Evolutionary conservation across 768 basidiomycete species (phyloP), one percentile per base, ranked within the genome.

Genomic region (Coprinopsis sp.): DNA sequence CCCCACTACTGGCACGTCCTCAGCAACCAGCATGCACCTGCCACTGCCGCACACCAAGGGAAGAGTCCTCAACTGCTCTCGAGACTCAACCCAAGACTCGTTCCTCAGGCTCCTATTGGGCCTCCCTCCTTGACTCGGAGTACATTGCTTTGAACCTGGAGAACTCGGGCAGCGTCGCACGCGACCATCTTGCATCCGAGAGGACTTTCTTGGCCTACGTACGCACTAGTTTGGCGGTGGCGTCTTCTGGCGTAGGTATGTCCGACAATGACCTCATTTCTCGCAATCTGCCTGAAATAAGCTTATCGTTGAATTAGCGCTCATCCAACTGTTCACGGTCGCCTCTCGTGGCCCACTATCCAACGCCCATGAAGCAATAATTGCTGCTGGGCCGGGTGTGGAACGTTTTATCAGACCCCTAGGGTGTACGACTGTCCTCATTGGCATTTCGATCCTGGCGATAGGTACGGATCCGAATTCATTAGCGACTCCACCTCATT

Each of bases 101-200:
- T 10, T 19, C 34, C n/a, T 33, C 23, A 33, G n/a, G 18, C 6
- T 31, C 42, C 12, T 25, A 23, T 3, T 25, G 22, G 19, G 31
- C 29, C 38, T 40, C 46, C 12, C 18, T 33, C 8, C 31, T 37
- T 6, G 27, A 30, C 11, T n/a, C 43, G 23, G 50, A 50, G 11
- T 45, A 44, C 23, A 37, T 56, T 33, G 59, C 58, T 16, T 54
- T 73, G 46, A 59, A 65, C 1, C 63, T 83, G 25, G 72, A 80
- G 56, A 83, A 83, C 57, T 70, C 71, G 18, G 81, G 81, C 7
- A 81, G 75, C 51, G 78, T 80, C 2, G 81, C 81, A 6, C 71
- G 81, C 8, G 81, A 84, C 53, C 81, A 84, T 54, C 65, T 83
- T 1, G 81, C 81, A 2, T 77, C 73, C 13, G 81, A 83, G 54